Evolutionary conservation across 176 grass and related monocot genomes (phyloP), one percentile per base, ranked within the genome.

Genomic region (Ampelocalamus luodianensis): DNA sequence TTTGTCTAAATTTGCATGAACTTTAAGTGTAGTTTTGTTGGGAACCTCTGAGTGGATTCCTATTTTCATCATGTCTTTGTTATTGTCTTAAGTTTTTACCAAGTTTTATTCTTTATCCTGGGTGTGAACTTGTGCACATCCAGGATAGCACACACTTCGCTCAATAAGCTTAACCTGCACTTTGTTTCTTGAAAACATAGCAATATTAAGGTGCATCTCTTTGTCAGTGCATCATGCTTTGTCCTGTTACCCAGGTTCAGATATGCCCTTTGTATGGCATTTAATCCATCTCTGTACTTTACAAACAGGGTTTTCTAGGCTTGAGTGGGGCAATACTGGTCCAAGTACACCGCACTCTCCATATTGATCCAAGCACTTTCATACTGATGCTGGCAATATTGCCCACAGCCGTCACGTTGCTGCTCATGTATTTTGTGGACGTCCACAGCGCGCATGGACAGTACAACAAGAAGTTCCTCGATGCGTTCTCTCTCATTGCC

Each of bases 321-420:
- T 70, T 97, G 78, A 95, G 93, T 39, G 95, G 95, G 42, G 93
- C 95, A 67, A 92, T 98, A 76, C 89, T 98, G 40, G 87, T 98
- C 10, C 91, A 95, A 83, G 76, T 88, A 68, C 82, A 98, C 71
- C 70, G 1, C 29, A 92, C 91, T 45, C 50, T 95, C 10, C 24
- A 55, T 54, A 79, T 76, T 26, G 77, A 82, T 61, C 83, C 89
- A 13, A 88, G 89, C 46, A 88, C 76, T 51, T 98, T 98, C 78
- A 84, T 95, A 88, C 89, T 98, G 46, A 93, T 98, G 87, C 73
- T 95, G 75, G 93, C 91, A 15, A 32, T 92, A 45, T 76, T 95
- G 37, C 95, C 95, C 9, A 87, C 89, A 66, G 71, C 85, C 54
- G 86, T 95, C 58, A 82, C 95, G 0, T n/a, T 93, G 27, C 7